These are phyloP conservation scores for Vitis rotundifolia DNA, from an alignment of 164 flowering plant species.

Conservation along the genomic window DNA sequence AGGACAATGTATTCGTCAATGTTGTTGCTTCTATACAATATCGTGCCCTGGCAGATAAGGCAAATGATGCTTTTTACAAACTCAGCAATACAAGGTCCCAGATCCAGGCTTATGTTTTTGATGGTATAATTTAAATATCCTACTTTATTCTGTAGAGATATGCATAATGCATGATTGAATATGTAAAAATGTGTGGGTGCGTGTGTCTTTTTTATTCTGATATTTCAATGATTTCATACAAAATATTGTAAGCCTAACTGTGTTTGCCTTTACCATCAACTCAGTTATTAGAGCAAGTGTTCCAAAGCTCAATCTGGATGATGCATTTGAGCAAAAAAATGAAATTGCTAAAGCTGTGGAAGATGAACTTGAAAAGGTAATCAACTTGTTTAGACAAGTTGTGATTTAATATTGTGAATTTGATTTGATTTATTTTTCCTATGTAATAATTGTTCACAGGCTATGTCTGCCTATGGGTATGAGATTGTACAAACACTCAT, in stretches of 20 bases:
- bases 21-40: conserved; percentile 79
- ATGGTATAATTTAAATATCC: conserved; percentile 38
- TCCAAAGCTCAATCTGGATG: conserved; percentile 63
- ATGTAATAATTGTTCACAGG: conserved; percentile 25
- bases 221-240: neutral
- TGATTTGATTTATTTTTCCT: neutral
- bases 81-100: conserved; percentile 62
- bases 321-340: conserved; percentile 66
- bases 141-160: neutral
- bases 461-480: conserved; percentile 82
- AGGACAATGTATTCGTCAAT: conserved; percentile 78
- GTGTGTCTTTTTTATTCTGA: too few relatives aligned
- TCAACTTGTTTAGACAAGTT: neutral
- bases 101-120: conserved; percentile 76
- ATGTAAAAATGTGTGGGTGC: too few relatives aligned
- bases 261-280: neutral
- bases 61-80: conserved; percentile 64
- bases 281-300: conserved; percentile 71
- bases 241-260: too few relatives aligned
- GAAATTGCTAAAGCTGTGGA: conserved; percentile 68
- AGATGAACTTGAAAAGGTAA: conserved; percentile 70
- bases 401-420: neutral
- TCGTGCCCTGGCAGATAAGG: conserved; percentile 64
- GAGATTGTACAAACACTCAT: conserved; percentile 88
- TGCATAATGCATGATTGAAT: neutral